phyloP scores from a whole-genome alignment of 192 early-diverging fungal species.

The Jimgerdemannia flammicorona region DNA sequence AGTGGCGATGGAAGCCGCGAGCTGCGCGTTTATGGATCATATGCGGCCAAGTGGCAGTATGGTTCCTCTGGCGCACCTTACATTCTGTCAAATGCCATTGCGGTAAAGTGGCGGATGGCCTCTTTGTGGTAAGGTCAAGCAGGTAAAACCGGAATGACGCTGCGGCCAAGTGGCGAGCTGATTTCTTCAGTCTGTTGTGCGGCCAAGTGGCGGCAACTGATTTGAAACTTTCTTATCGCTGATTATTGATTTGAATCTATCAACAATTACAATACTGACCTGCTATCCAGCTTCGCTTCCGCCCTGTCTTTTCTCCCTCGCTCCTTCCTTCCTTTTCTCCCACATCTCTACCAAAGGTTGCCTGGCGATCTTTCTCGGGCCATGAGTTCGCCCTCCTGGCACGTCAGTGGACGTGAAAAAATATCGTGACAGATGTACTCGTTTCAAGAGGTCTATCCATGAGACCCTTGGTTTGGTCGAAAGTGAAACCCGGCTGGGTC shows the following conservation, averaged over 20 bases:
- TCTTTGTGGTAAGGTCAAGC: slow-evolving; percentile 7
- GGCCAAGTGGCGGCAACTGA: slow-evolving; percentile 3
- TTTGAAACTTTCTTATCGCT: background rate
- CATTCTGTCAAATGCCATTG: slow-evolving; percentile 11
- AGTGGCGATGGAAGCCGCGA: slow-evolving; percentile 13
- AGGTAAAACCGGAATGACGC: slow-evolving; percentile 10
- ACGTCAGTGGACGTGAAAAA: background rate
- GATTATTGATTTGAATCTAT: background rate
- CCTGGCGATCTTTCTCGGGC: background rate
- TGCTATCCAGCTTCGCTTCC: background rate
- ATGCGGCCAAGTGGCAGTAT: slow-evolving; percentile 10
- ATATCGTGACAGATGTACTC: background rate
- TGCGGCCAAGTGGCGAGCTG: background rate
- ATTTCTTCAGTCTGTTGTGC: slow-evolving; percentile 11
- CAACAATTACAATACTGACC: background rate
- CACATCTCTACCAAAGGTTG: background rate
- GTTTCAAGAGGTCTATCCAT: too few relatives aligned
- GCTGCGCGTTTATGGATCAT: slow-evolving; percentile 12
- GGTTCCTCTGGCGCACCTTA: slow-evolving; percentile 13
- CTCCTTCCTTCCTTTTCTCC: background rate
- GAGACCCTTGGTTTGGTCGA: background rate
- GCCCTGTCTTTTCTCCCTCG: background rate
- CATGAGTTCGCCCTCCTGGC: background rate
- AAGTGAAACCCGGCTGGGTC: background rate
- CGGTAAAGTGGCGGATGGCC: slow-evolving; percentile 3